A percentile compares a stretch with the other conserved stretches of the same genome.
Evolutionary conservation across 2,329 filamentous ascomycete species (phyloP).

Genomic region (Aspergillus proliferans): DNA sequence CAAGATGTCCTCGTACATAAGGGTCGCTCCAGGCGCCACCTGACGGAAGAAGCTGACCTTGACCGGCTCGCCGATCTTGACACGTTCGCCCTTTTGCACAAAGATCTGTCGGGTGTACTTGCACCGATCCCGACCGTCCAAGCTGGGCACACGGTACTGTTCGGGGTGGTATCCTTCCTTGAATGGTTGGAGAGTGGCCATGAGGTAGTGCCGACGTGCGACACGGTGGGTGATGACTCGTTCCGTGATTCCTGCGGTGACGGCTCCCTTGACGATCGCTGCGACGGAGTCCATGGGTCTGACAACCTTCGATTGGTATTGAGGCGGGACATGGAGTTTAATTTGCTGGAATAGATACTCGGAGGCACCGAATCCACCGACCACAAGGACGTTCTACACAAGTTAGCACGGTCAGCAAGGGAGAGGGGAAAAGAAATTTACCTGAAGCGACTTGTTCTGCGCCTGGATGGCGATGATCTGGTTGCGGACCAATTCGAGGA

Average conservation of each 20-base stretch:
- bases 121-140: conserved; percentile 96
- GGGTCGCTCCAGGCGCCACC: conserved; percentile 89
- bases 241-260: conserved; percentile 96
- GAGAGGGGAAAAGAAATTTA: conserved; percentile 28
- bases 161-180: conserved; percentile 98
- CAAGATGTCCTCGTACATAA: conserved; percentile 98
- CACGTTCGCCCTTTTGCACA: conserved; percentile 95
- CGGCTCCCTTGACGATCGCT: conserved; percentile 96
- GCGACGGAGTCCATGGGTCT: conserved; percentile 98
- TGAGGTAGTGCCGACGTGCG: conserved; percentile 94
- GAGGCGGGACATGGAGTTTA: conserved; percentile 93
- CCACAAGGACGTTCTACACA: conserved; percentile 77
- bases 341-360: conserved; percentile 99
- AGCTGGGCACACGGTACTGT: conserved; percentile 90
- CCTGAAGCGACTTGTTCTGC: conserved; percentile 84
- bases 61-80: conserved; percentile 98
- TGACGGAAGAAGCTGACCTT: conserved; percentile 99
- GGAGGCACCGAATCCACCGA: conserved; percentile 95
- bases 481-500: conserved; percentile 90
- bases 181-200: conserved; percentile 97
- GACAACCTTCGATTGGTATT: conserved; percentile 97
- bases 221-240: conserved; percentile 95
- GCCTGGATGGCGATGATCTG: conserved; percentile 99
- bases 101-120: conserved; percentile 99
- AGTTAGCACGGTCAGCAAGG: conserved; percentile 13